Conservation (phyloP, 306 rosid genomes). For the Prunus kanzakura region DNA sequence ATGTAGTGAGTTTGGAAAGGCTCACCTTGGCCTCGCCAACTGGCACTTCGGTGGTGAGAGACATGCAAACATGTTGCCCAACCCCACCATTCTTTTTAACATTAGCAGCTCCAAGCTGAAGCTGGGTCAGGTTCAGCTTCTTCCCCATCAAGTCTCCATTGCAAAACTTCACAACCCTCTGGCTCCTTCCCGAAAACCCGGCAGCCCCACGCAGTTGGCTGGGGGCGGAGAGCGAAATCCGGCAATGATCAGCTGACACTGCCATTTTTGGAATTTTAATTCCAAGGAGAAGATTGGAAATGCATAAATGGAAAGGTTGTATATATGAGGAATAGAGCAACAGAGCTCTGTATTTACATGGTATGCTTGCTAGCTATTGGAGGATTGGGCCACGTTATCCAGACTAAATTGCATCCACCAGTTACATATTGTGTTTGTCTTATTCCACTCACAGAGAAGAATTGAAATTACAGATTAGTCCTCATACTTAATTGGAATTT, state of each 20-base stretch:
- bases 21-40: conserved; percentile 29
- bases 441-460: background rate
- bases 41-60: conserved; percentile 28
- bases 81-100: conserved; percentile 9
- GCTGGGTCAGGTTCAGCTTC: conserved; percentile 31
- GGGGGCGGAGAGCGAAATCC: conserved; percentile 34
- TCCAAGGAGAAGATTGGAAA: conserved; percentile 16
- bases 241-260: conserved; percentile 32
- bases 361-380: conserved; percentile 30
- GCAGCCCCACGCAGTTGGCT: conserved; percentile 15
- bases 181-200: conserved; percentile 24
- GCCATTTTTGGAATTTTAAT: conserved; percentile 21
- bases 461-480: conserved; percentile 6
- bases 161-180: conserved; percentile 31
- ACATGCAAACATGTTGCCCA: conserved; percentile 34
- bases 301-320: background rate
- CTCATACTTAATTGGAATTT: conserved; percentile 7
- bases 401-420: conserved; percentile 39
- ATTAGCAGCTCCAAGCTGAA: conserved; percentile 12
- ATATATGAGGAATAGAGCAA: background rate
- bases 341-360: conserved; percentile 19
- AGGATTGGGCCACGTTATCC: conserved; percentile 45
- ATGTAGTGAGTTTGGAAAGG: background rate
- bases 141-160: conserved; percentile 52
- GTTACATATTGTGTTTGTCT: conserved; percentile 21